These are phyloP conservation scores for Podospora sp. DNA, from an alignment of 495 filamentous ascomycete species.

Conservation along the genomic window DNA sequence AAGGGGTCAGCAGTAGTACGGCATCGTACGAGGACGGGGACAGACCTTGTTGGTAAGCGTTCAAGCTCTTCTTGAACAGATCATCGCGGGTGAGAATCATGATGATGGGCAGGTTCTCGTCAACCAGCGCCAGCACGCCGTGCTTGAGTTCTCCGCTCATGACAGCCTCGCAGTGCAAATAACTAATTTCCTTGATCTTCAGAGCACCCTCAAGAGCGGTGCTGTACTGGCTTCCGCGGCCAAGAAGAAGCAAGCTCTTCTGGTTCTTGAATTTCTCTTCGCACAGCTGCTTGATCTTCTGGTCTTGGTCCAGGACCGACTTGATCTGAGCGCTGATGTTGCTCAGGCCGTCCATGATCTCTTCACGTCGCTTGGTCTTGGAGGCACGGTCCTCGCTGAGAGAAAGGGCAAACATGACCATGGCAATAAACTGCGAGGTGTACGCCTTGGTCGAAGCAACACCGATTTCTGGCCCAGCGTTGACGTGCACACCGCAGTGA, in stretches of 20 bases:
- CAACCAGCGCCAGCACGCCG: conserved; percentile 93
- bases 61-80: conserved; percentile 94
- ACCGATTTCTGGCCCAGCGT: conserved; percentile 97
- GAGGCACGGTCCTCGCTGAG: conserved; percentile 94
- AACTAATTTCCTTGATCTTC: conserved; percentile 99
- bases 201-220: conserved; percentile 97
- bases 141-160: conserved; percentile 99
- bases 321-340: conserved; percentile 90
- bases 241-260: conserved; percentile 90
- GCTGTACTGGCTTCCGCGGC: conserved; percentile 93
- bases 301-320: conserved; percentile 84
- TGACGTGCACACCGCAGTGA: conserved; percentile 99
- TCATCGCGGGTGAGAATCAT: conserved; percentile 98
- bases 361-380: conserved; percentile 88
- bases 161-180: conserved; percentile 98
- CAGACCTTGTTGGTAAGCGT: conserved; percentile 96
- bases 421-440: conserved; percentile 97
- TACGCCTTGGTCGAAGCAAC: conserved; percentile 99
- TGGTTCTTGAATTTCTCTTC: conserved; percentile 91
- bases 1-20: conserved; percentile 23
- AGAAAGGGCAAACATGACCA: conserved; percentile 98
- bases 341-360: conserved; percentile 92
- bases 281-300: conserved; percentile 91
- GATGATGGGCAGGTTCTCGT: conserved; percentile 97
- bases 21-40: conserved; percentile 10